Base-by-base conservation (phyloP, 192 early-diverging fungal species). In the Backusella westeae region DNA sequence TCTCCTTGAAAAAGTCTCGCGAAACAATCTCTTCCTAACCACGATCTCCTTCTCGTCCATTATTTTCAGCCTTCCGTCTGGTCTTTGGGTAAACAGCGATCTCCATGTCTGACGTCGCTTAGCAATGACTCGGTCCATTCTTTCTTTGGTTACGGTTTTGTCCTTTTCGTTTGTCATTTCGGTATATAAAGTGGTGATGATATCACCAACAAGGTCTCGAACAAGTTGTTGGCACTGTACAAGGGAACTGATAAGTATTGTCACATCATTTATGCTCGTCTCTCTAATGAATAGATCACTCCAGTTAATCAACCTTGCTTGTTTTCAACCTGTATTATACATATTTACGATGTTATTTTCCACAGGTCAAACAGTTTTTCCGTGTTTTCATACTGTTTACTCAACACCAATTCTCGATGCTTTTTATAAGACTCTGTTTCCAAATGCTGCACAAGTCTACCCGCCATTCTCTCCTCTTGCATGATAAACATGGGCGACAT, bases 271-370 rank as follows among this genome's bases (percentile, higher is more conserved):
- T 0, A 4, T 26, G 41, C 68, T 36, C 1, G 21, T 3, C 21
- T 26, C 41, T 12, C 68, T 69, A 69, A 21, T 12, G 0, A 23
- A 29, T 63, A 63, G 8, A 14, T 29, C 15, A 26, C 21, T 29
- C 23, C 19, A 2, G 56, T 63, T n/a, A 56, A 21, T 53, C 49
- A 32, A n/a, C 49, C 42, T 17, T 44, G 6, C 10, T 44, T 63
- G 9, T 63, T n/a, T 26, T 21, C 49, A n/a, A 38, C 32, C 32
- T 2, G 32, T 34, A 39, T 38, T 68, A 68, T 39, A 17, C 15
- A 19, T 68, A 39, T 53, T 42, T 65, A 74, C 72, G 35, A 65
- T 14, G 72, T 44, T 59, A 74, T 44, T 29, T 74, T 65, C 53
- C 53, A 66, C 19, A 74, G 4, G 38, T 74, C 56, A 63, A 74